These are phyloP conservation scores for Evansstolkia leycettana DNA, from an alignment of 495 filamentous ascomycete species.

Conservation along the genomic window DNA sequence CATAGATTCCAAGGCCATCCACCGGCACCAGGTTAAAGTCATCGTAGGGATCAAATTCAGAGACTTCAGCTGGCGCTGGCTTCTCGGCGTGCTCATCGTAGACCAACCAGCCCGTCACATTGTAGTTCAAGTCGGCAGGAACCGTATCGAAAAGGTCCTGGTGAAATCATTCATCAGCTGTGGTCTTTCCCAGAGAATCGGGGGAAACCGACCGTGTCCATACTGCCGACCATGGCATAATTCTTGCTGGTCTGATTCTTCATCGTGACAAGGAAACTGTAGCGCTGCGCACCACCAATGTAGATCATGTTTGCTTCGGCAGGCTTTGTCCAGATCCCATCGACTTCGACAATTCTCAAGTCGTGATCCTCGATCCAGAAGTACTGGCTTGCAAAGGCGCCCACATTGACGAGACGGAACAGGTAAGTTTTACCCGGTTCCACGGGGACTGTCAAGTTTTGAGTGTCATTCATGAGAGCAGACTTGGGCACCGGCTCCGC, in stretches of 20 bases:
- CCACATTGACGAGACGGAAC: slow-evolving; percentile 59
- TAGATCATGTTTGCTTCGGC: slow-evolving; percentile 50
- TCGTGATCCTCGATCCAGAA: slow-evolving; percentile 51
- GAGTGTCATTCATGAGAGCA: slow-evolving; percentile 56
- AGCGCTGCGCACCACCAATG: slow-evolving; percentile 57
- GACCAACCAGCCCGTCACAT: slow-evolving; percentile 64
- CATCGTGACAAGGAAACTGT: slow-evolving; percentile 53
- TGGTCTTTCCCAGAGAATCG: background rate
- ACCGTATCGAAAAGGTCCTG: slow-evolving; percentile 59
- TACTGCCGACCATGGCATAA: slow-evolving; percentile 48
- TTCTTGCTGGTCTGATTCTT: slow-evolving; percentile 52
- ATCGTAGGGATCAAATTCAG: slow-evolving; percentile 52
- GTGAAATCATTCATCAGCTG: background rate
- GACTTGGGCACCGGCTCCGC: slow-evolving; percentile 54
- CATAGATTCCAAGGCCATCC: slow-evolving; percentile 43
- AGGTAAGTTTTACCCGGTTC: slow-evolving; percentile 44
- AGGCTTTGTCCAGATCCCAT: slow-evolving; percentile 42
- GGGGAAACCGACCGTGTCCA: slow-evolving; percentile 32
- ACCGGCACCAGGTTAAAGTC: slow-evolving; percentile 54
- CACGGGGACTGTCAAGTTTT: slow-evolving; percentile 28
- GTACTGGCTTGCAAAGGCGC: slow-evolving; percentile 6
- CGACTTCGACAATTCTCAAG: slow-evolving; percentile 44
- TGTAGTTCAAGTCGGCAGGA: slow-evolving; percentile 53
- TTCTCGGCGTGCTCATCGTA: slow-evolving; percentile 45
- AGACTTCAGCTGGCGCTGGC: slow-evolving; percentile 37